phyloP scores from a whole-genome alignment of 345 rosid species.

The Corchorus olitorius region DNA sequence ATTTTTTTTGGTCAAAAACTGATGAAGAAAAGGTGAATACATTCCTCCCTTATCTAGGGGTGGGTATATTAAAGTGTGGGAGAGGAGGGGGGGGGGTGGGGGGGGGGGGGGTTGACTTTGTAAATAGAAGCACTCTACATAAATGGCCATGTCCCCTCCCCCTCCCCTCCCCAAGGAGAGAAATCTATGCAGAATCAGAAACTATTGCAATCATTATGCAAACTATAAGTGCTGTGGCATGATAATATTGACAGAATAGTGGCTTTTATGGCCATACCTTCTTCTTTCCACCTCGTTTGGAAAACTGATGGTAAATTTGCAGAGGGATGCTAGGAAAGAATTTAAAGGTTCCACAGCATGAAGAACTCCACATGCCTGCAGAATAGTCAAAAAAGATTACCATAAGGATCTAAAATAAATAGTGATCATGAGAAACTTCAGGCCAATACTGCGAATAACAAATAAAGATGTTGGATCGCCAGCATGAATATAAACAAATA shows the following conservation, averaged over 20 bases:
- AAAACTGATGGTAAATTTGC: constrained; percentile 87
- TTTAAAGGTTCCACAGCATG: constrained; percentile 95
- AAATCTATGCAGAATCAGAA: background rate
- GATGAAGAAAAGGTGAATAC: background rate
- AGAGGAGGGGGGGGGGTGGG: background rate
- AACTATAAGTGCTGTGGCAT: background rate
- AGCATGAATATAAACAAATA: constrained; percentile 3
- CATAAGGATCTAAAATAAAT: constrained; percentile 6
- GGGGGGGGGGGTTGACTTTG: background rate
- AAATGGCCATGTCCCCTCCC: background rate
- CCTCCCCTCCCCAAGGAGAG: background rate
- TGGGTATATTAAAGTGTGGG: no score
- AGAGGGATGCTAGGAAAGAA: constrained; percentile 93
- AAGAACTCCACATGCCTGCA: constrained; percentile 98
- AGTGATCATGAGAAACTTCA: constrained; percentile 7
- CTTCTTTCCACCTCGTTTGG: constrained; percentile 75
- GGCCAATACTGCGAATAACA: background rate
- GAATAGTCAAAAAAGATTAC: constrained; percentile 18
- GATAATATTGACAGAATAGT: background rate
- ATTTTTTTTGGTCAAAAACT: constrained; percentile 6
- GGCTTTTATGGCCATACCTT: constrained; percentile 46
- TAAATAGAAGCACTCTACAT: background rate
- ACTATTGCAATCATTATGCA: background rate
- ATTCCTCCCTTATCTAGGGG: background rate
- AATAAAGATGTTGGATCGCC: background rate